These are phyloP conservation scores for Nemophila menziesii DNA, from an alignment of 257 asterid genomes.

Conservation along the genomic window DNA sequence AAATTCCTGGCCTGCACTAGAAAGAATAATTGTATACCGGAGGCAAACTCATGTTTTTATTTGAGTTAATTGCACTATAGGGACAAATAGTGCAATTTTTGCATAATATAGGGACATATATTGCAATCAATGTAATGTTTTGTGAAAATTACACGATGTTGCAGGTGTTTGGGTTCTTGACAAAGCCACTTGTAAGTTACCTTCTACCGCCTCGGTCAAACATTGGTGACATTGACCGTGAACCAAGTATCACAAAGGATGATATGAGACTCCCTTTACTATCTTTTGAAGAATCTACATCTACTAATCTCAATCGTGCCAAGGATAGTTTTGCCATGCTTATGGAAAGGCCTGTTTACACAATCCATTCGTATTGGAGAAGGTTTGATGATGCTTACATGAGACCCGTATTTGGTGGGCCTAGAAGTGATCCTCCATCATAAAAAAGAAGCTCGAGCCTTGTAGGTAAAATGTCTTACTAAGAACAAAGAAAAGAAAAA, in stretches of 20 bases:
- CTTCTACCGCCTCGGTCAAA: constrained; percentile 38
- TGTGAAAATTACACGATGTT: neutral
- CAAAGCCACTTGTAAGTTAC: constrained; percentile 56
- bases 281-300: constrained; percentile 75
- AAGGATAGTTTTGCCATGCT: constrained; percentile 66
- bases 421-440: neutral
- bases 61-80: no score
- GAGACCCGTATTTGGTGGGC: constrained; percentile 81
- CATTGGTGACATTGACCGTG: constrained; percentile 33
- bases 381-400: constrained; percentile 73
- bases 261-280: constrained; percentile 70
- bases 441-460: no score
- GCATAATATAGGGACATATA: no score
- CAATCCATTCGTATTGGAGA: constrained; percentile 77
- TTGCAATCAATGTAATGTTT: neutral
- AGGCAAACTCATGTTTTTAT: no score
- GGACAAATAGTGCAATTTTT: no score
- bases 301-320: constrained; percentile 46
- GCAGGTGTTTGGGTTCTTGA: constrained; percentile 82
- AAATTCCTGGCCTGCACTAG: no score
- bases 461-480: no score
- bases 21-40: no score
- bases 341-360: constrained; percentile 67
- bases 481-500: no score
- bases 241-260: constrained; percentile 51